Evolutionary conservation across 2,329 filamentous ascomycete genomes (phyloP), one percentile per base, ranked within the genome.

Genomic region (Botrytis sinoallii): DNA sequence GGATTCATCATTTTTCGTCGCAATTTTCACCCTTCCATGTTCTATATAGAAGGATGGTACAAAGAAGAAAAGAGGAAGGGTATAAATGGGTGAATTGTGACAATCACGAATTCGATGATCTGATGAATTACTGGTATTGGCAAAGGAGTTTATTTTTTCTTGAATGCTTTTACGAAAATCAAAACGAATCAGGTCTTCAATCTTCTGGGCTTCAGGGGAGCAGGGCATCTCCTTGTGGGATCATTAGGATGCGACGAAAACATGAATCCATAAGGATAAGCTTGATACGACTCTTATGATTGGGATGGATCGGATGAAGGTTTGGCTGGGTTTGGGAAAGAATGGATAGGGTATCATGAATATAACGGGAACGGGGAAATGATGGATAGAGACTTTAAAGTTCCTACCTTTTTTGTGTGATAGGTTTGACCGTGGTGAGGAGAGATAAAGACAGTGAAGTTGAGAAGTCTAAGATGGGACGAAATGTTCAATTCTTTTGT

Each of bases 401-500:
- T 55, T 42, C 66, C 66, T 42, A 57, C 48, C 35, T 66, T 65
- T 48, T 40, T 8, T 66, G 29, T 48, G 66, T 57, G 48, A 57
- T 57, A 42, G 5, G 35, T 40, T 40, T 55, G 65, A 16, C 48
- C 46, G 46, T 57, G 48, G 48, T 52, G 66, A 42, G 29, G 25
- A 42, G 35, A 32, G 65, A 40, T 6, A 4, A 68, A 68, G 65
- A 57, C 29, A 29, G 35, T 57, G 48, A 42, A 12, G 38, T 42
- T 57, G 6, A 12, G 35, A 55, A 57, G 35, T 42, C n/a, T 42
- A 38, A 57, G 66, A 68, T 42, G 66, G 35, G 66, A 68, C 25
- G 66, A 68, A n/a, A 57, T 55, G 35, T 68, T 57, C 66, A 35
- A 68, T 68, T 68, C 66, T 68, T 68, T 29, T 68, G 66, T 68